phyloP scores from a whole-genome alignment of 495 filamentous ascomycete genomes.

The Talaromyces wortmannii region DNA sequence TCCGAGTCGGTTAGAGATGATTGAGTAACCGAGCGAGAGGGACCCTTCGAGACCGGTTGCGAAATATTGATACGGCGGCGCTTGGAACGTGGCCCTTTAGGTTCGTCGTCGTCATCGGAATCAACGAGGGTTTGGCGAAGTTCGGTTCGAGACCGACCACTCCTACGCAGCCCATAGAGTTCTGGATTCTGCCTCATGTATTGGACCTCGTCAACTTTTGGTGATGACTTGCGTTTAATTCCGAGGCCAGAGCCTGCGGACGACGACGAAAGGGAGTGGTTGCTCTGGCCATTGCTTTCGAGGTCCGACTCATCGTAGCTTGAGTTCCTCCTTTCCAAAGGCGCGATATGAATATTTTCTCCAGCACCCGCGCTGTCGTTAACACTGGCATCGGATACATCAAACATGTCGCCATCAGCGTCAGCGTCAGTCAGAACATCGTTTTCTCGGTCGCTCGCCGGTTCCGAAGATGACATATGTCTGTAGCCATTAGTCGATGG shows the following conservation, averaged over 20 bases:
- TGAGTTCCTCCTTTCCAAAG: constrained; percentile 28
- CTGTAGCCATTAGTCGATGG: constrained; percentile 31
- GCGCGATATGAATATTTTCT: constrained; percentile 60
- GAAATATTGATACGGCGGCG: constrained; percentile 33
- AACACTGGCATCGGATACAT: constrained; percentile 33
- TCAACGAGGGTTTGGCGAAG: constrained; percentile 59
- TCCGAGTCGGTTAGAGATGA: constrained; percentile 37
- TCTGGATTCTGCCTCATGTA: constrained; percentile 91
- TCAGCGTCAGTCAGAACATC: constrained; percentile 40
- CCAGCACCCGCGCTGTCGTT: constrained; percentile 44
- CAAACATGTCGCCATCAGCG: constrained; percentile 47
- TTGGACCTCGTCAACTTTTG: constrained; percentile 64
- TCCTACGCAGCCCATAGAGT: constrained; percentile 86
- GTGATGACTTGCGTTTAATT: constrained; percentile 67
- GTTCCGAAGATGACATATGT: constrained; percentile 28
- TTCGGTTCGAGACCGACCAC: constrained; percentile 55
- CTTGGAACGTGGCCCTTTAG: constrained; percentile 30
- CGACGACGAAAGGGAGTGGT: constrained; percentile 39
- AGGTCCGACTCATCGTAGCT: constrained; percentile 76
- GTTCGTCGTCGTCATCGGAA: constrained; percentile 57
- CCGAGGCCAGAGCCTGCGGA: constrained; percentile 58
- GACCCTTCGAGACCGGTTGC: constrained; percentile 32
- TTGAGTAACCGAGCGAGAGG: constrained; percentile 35
- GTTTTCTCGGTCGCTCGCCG: constrained; percentile 28
- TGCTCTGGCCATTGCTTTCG: constrained; percentile 53